Conservation (phyloP, 345 rosid genomes). For the Rhodomyrtus tomentosa region DNA sequence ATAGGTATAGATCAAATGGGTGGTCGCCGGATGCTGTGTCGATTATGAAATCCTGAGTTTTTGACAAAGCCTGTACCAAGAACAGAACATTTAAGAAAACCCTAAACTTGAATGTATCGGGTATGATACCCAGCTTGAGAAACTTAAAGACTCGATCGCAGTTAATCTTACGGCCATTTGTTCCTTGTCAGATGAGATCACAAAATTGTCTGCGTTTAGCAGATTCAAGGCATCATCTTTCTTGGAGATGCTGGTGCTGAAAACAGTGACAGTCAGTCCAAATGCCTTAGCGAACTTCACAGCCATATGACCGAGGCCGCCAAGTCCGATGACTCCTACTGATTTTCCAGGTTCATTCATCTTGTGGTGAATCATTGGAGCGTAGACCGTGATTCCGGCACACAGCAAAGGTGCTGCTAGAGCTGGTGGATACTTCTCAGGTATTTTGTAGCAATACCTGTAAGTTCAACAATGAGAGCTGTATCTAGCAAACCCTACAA, state of each 20-base stretch:
- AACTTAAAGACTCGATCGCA: neutral
- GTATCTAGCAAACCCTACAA: neutral
- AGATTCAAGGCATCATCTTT: slow-evolving; percentile 25
- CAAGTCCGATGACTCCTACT: slow-evolving; percentile 28
- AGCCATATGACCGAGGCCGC: slow-evolving; percentile 39
- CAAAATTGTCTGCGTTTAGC: slow-evolving; percentile 22
- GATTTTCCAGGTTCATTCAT: slow-evolving; percentile 31
- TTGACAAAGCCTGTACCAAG: slow-evolving; percentile 30
- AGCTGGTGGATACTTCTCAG: slow-evolving; percentile 22
- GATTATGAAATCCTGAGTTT: slow-evolving; percentile 64
- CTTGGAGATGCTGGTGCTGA: slow-evolving; percentile 26
- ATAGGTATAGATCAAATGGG: slow-evolving; percentile 59
- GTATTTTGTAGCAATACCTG: slow-evolving; percentile 31
- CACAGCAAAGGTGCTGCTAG: slow-evolving; percentile 26
- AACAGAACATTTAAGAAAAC: neutral
- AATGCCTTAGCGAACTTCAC: slow-evolving; percentile 36
- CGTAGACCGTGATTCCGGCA: slow-evolving; percentile 25
- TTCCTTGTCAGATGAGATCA: slow-evolving; percentile 19
- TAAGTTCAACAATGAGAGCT: neutral
- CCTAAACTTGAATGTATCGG: neutral
- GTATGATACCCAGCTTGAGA: neutral
- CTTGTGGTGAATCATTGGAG: slow-evolving; percentile 22
- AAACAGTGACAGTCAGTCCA: slow-evolving; percentile 24
- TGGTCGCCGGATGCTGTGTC: slow-evolving; percentile 82
- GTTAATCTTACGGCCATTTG: slow-evolving; percentile 49